phyloP scores from a whole-genome alignment of 1,284 basidiomycete species.

The Thelephora terrestris region DNA sequence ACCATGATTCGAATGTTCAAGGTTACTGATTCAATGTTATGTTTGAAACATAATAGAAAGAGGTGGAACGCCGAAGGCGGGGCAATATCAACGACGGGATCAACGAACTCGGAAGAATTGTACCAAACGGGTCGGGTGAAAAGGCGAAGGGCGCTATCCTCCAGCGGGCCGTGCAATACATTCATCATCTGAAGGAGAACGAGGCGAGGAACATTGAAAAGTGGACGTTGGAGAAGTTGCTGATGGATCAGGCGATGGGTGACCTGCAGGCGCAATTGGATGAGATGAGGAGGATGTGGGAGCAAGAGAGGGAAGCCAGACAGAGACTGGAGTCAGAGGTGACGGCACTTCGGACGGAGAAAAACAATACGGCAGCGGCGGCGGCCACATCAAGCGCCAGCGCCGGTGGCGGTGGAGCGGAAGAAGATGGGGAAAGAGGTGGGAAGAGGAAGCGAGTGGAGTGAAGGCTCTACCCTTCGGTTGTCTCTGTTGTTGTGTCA shows the following conservation, averaged over 20 bases:
- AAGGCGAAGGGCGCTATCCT: slow-evolving; percentile 87
- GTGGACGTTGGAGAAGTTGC: slow-evolving; percentile 88
- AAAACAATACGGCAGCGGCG: not conserved
- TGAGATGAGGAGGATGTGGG: slow-evolving; percentile 64
- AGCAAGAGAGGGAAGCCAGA: slow-evolving; percentile 52
- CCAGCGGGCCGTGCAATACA: slow-evolving; percentile 77
- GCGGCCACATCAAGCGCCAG: not conserved
- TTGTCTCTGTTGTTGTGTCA: too few relatives aligned
- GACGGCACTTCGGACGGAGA: slow-evolving; percentile 28
- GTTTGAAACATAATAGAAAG: slow-evolving; percentile 57
- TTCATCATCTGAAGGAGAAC: slow-evolving; percentile 84
- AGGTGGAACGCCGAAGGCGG: slow-evolving; percentile 88
- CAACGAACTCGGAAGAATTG: slow-evolving; percentile 81
- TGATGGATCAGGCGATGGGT: slow-evolving; percentile 89
- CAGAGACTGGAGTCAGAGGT: slow-evolving; percentile 53
- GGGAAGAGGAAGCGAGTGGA: not conserved
- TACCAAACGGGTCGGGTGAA: slow-evolving; percentile 81
- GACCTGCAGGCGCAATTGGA: slow-evolving; percentile 73
- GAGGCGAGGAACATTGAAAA: slow-evolving; percentile 87
- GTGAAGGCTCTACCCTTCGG: not conserved
- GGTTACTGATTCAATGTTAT: not conserved
- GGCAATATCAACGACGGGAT: slow-evolving; percentile 96
- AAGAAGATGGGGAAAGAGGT: not conserved
- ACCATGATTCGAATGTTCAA: not conserved
- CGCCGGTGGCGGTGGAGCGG: not conserved